Percentiles rank a stretch among this genome's conserved stretches.
phyloP scores from a whole-genome alignment of 2,329 filamentous ascomycete species.

The Claviceps citrina region DNA sequence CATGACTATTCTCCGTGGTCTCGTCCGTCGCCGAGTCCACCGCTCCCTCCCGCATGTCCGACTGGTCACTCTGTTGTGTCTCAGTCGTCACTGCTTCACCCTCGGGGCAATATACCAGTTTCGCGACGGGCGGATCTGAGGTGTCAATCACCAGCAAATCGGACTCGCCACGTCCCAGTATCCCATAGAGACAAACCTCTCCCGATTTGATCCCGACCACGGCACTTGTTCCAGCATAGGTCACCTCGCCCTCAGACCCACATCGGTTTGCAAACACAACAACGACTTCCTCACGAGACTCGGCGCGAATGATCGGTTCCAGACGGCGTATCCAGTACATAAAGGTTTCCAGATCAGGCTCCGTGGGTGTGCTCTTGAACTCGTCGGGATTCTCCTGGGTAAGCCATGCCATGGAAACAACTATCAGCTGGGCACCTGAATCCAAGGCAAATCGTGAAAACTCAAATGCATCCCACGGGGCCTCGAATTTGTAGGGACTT shows the following conservation, averaged over 20 bases:
- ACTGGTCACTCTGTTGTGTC: too few species aligned
- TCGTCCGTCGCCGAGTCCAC: too few species aligned
- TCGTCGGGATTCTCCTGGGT: constrained; percentile 36
- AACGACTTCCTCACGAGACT: constrained; percentile 42
- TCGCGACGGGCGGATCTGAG: constrained; percentile 26
- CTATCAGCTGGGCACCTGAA: constrained; percentile 42
- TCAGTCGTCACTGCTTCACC: too few species aligned
- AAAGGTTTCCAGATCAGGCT: constrained; percentile 58
- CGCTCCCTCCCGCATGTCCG: too few species aligned
- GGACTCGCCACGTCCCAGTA: constrained; percentile 56
- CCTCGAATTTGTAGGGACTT: constrained; percentile 24
- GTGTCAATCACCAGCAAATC: constrained; percentile 55
- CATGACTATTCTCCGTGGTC: too few species aligned
- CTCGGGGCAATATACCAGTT: constrained; percentile 20
- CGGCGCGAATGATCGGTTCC: constrained; percentile 43
- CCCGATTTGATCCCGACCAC: constrained; percentile 52
- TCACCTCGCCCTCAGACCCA: constrained; percentile 48
- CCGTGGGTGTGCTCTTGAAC: constrained; percentile 32
- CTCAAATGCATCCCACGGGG: constrained; percentile 25
- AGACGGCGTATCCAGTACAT: constrained; percentile 62
- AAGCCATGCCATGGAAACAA: constrained; percentile 67
- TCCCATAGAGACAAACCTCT: constrained; percentile 51
- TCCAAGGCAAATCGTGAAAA: constrained; percentile 42
- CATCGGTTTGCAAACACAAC: constrained; percentile 57
- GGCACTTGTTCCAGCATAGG: constrained; percentile 60